A percentile compares a stretch with the other conserved stretches of the same genome.
phyloP scores from a whole-genome alignment of 2,329 filamentous ascomycete genomes.

The Beauveria brongniartii region DNA sequence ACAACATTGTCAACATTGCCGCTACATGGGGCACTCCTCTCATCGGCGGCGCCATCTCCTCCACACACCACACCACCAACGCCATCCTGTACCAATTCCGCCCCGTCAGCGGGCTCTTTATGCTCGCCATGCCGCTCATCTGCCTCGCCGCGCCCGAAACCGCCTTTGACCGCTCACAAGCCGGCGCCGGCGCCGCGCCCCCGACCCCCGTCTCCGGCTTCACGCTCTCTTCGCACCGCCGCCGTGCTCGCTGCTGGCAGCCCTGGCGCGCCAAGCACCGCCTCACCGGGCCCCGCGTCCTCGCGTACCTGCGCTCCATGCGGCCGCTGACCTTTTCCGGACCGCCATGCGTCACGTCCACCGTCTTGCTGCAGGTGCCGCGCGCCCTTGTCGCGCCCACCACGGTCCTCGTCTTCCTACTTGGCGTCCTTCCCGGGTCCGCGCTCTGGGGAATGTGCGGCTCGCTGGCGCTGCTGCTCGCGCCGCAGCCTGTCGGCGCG shows the following conservation, averaged over 20 bases:
- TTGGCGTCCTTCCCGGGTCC: conserved; percentile 37
- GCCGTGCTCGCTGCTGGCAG: conserved; percentile 11
- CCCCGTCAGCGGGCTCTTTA: conserved; percentile 41
- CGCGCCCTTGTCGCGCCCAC: conserved; percentile 43
- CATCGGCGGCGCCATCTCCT: conserved; percentile 36
- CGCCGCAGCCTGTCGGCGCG: conserved; percentile 35
- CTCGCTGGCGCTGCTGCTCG: conserved; percentile 40
- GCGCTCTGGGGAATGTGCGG: conserved; percentile 39
- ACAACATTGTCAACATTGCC: conserved; percentile 35
- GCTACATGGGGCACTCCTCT: conserved; percentile 48
- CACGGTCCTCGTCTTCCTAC: conserved; percentile 35
- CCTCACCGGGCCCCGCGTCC: conserved; percentile 25
- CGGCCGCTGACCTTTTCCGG: conserved; percentile 31
- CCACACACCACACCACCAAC: conserved; percentile 30
- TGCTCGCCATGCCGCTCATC: conserved; percentile 38
- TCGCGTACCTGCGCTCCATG: conserved; percentile 32
- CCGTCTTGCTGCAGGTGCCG: conserved; percentile 34
- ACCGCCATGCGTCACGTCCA: conserved; percentile 16
- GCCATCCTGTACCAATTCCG: conserved; percentile 40
- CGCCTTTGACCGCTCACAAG: conserved; percentile 35
- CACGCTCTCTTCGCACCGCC: neutral
- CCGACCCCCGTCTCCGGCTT: conserved; percentile 15
- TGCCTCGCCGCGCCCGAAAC: conserved; percentile 45
- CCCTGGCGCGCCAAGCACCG: conserved; percentile 19
- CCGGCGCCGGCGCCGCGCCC: conserved; percentile 6